Evolutionary conservation across 768 basidiomycete genomes (phyloP), one percentile per base, ranked within the genome.

Genomic region (Krasilnikovozyma curviuscula): DNA sequence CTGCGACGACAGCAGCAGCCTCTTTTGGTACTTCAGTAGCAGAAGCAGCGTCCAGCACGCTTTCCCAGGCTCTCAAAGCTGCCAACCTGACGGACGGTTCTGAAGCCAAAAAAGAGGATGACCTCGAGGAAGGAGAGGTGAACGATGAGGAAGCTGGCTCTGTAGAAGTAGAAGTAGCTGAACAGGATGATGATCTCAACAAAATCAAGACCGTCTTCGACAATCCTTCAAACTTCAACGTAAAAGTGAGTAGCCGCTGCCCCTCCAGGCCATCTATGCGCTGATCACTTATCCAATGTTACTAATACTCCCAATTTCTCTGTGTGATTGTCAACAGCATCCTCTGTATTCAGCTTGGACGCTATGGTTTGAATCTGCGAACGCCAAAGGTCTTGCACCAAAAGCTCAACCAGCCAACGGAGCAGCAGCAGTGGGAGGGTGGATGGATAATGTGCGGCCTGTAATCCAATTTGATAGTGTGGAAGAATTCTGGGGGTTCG

Each of bases 401-500:
- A 63, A 64, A 46, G 61, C 63, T 56, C 83, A 83, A 1, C 81
- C 83, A 34, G 70, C 79, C 49, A 74, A 48, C 19, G 79, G 81
- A 37, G 54, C 48, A 29, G 83, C 81, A 25, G 75, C 76, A 62
- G 61, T 57, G 39, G 66, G 66, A 32, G 60, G 82, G 19, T 98
- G 93, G 93, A 93, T 95, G 84, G 91, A 98, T 60, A 86, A 95
- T 59, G 89, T 98, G 61, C 85, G 89, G 60, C 81, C 83, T 48
- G 91, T 98, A 46, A 85, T 95, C 63, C 79, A 74, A 53, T 93
- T 98, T 61, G 83, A 91, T 60, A 83, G 81, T 50, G 93, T 98
- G 18, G 93, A 98, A 68, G 91, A 95, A 66, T 98, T 98, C 68
- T 98, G 93, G 93, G 91, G 91, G 82, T 83, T 58, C 58, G 79